A percentile compares a stretch with the other conserved stretches of the same genome.
These are phyloP conservation scores for Penicillium robsamsonii DNA, from an alignment of 495 filamentous ascomycete genomes.

Conservation along the genomic window DNA sequence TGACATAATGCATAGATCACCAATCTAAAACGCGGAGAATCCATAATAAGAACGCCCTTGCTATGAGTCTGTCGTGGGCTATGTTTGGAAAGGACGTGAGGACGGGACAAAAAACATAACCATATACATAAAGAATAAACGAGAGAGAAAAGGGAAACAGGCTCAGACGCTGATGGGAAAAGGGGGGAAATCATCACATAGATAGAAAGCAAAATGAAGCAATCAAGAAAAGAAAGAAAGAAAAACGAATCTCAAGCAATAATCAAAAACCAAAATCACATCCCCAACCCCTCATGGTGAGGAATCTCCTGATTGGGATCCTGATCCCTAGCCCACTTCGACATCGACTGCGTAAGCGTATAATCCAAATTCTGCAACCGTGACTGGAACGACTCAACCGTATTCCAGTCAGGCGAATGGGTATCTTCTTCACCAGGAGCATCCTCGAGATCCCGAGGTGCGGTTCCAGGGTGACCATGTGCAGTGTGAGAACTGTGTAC, in stretches of 20 bases:
- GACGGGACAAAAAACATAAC: not conserved
- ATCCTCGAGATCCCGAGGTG: constrained; percentile 11
- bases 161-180: constrained; percentile 7
- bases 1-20: constrained; percentile 3
- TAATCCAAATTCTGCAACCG: constrained; percentile 18
- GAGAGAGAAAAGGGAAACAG: constrained; percentile 1
- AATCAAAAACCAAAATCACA: constrained; percentile 18
- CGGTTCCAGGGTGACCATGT: constrained; percentile 2
- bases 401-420: constrained; percentile 19
- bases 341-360: constrained; percentile 25
- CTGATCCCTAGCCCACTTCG: constrained; percentile 25
- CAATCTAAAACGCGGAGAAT: constrained; percentile 8
- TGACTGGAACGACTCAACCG: constrained; percentile 26
- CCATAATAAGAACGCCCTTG: constrained; percentile 22
- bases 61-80: constrained; percentile 24
- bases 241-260: not conserved
- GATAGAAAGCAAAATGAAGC: not conserved
- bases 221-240: not conserved
- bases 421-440: constrained; percentile 13
- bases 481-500: not conserved
- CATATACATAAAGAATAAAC: constrained; percentile 11
- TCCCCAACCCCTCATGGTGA: constrained; percentile 28
- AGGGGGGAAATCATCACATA: not conserved
- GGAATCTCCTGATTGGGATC: constrained; percentile 25
- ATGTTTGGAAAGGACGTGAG: constrained; percentile 7